Evolutionary conservation across 331 rosid species (phyloP), one percentile per base, ranked within the genome.

Genomic region (Rhamnella rubrinervis): DNA sequence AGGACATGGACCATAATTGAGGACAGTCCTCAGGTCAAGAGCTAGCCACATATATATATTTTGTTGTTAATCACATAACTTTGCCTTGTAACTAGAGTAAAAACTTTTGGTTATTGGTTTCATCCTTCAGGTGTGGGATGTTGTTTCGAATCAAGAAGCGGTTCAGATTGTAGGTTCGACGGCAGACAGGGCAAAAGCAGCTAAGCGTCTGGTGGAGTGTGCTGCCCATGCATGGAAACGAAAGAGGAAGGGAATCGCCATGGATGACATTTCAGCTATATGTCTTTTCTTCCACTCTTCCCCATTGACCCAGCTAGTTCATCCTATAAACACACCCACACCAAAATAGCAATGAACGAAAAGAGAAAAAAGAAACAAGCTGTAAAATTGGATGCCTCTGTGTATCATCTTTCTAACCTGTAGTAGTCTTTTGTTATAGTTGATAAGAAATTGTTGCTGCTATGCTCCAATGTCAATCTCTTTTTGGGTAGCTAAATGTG

Each of bases 231-330:
- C 91, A 20, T 95, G 99, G 99, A 89, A 86, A 78, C 91, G 88
- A 55, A 95, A 89, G 86, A 86, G 99, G 77, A 66, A 77, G 59
- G 90, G 87, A 56, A 84, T 89, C 67, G 97, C 99, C 14, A 76
- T 70, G 75, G 99, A 91, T 79, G 99, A 95, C 70, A 91, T 95
- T 68, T 95, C 99, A 25, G 97, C 96, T 6, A 86, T 95, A 60
- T 91, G 97, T 78, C 96, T 95, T 83, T 95, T 95, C 81, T 83
- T 95, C 57, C 95, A 86, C 66, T 56, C 89, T 68, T 70, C 82
- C 41, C 59, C 84, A 41, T 78, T 68, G 26, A 44, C 78, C 37
- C 71, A 68, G 17, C 81, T 74, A 51, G 73, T 71, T 64, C 82
- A 72, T 58, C 77, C 81, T 38, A 28, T 72, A 39, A 59, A 69